Base-by-base conservation (phyloP, 139 green algal genomes). In the Chlamydomonas sphaeroides region DNA sequence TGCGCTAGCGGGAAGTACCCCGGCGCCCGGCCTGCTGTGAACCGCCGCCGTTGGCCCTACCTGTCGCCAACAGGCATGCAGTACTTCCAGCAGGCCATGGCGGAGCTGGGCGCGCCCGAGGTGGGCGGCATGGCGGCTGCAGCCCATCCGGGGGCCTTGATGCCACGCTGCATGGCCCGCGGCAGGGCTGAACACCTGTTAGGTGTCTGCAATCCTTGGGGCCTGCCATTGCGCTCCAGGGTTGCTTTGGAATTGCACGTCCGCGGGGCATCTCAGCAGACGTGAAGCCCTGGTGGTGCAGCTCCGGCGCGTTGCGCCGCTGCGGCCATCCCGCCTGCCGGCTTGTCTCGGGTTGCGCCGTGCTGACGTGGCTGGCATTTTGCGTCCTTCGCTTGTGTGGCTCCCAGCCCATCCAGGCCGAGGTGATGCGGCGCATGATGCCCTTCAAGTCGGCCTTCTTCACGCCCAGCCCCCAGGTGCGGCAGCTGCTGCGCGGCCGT, bases 361-460 rank as follows among this genome's bases (percentile, higher is more conserved):
- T 28, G 51, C 51, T 28, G 4, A 10, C 51, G 20, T 17, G 17
- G 51, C 51, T 17, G 14, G 17, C 20, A 10, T 51, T 17, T 17
- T 61, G 14, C 4, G 14, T 7, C 20, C 17, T 61, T 17, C 17
- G 17, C 51, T 17, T 17, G 14, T 61, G 17, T 6, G 10, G 15
- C 56, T 25, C 56, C 25, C 56, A 62, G 56, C 23, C n/a, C 56
- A 62, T 82, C 45, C 49, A 62, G 23, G 61, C 25, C 25, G 75
- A 82, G 61, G 75, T 82, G 42, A 72, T 82, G 75, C 75, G 75
- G 32, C 75, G 75, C 26, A 53, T 82, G 62, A 15, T 21, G 61
- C 75, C 75, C 42, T 82, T 82, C 75, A 72, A 72, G n/a, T 61
- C 72, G 45, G 62, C 61, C 33, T 72, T 72, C 32, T 82, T 82